Evolutionary conservation across 2,329 filamentous ascomycete genomes (phyloP).

Genomic region (Stagonosporopsis rhizophila): DNA sequence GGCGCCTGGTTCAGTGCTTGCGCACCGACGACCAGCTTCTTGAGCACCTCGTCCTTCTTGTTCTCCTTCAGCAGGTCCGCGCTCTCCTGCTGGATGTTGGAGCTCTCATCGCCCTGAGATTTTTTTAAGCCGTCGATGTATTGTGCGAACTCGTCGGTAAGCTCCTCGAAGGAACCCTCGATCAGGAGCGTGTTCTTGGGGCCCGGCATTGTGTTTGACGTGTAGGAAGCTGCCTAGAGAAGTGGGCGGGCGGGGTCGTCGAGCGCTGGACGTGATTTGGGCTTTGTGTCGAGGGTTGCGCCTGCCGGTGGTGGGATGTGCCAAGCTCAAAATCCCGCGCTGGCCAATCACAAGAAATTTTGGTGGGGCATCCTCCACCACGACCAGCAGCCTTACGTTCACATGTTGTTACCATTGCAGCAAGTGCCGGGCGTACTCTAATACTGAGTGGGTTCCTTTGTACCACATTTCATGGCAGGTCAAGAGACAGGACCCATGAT

Average conservation of each 20-base stretch:
- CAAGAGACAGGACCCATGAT: no score
- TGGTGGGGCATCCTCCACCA: slow-evolving; percentile 6
- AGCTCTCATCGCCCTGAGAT: slow-evolving; percentile 60
- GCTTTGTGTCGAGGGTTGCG: slow-evolving; percentile 20
- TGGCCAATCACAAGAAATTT: slow-evolving; percentile 3
- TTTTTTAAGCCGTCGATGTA: slow-evolving; percentile 87
- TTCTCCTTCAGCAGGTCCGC: slow-evolving; percentile 71
- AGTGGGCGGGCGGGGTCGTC: slow-evolving; percentile 24
- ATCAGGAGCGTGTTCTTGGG: slow-evolving; percentile 71
- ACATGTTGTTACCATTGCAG: background rate
- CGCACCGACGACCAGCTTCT: slow-evolving; percentile 86
- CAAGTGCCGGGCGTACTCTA: background rate
- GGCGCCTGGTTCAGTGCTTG: slow-evolving; percentile 80
- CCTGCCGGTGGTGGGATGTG: slow-evolving; percentile 22
- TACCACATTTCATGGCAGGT: background rate
- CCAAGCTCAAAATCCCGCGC: slow-evolving; percentile 18
- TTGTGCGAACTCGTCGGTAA: slow-evolving; percentile 91
- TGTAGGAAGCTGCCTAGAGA: slow-evolving; percentile 31
- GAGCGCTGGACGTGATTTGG: slow-evolving; percentile 21
- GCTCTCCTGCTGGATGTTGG: slow-evolving; percentile 66
- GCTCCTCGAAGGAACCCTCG: slow-evolving; percentile 92
- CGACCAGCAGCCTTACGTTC: background rate
- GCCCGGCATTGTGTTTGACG: slow-evolving; percentile 60
- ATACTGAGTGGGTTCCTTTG: background rate
- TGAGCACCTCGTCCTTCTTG: slow-evolving; percentile 83